Conservation (phyloP, 257 asterid species). For the Perilla frutescens region DNA sequence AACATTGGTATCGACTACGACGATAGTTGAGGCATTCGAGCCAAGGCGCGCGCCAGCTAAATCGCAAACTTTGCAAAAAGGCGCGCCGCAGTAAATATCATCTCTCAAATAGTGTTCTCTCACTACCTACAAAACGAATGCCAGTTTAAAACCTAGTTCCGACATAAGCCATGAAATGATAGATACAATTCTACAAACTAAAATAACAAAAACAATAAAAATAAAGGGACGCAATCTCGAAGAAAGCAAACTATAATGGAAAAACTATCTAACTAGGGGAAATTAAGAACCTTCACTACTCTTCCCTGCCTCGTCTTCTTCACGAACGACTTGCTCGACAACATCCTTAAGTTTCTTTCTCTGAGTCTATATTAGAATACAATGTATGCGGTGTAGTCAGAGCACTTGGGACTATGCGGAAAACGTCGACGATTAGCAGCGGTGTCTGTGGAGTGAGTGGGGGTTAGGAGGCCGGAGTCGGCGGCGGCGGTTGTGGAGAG, state of each 20-base stretch:
- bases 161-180: background rate
- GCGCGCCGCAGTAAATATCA: constrained; percentile 91
- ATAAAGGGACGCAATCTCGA: background rate
- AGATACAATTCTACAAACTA: background rate
- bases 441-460: background rate
- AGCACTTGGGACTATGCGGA: background rate
- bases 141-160: constrained; percentile 34
- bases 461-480: background rate
- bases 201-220: background rate
- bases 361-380: background rate
- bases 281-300: constrained; percentile 64
- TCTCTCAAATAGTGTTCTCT: constrained; percentile 93
- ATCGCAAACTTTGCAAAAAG: constrained; percentile 75
- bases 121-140: constrained; percentile 59
- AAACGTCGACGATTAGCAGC: background rate
- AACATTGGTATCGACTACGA: constrained; percentile 85
- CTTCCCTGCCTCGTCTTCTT: constrained; percentile 85
- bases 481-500: background rate
- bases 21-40: constrained; percentile 52
- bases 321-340: constrained; percentile 76
- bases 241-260: background rate
- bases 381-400: background rate
- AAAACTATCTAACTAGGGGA: background rate
- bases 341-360: constrained; percentile 51
- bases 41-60: constrained; percentile 62